A percentile compares a stretch with the other conserved stretches of the same genome.
Evolutionary conservation across 2,329 filamentous ascomycete genomes (phyloP).

Genomic region (Aotearoamyces nothofagi): DNA sequence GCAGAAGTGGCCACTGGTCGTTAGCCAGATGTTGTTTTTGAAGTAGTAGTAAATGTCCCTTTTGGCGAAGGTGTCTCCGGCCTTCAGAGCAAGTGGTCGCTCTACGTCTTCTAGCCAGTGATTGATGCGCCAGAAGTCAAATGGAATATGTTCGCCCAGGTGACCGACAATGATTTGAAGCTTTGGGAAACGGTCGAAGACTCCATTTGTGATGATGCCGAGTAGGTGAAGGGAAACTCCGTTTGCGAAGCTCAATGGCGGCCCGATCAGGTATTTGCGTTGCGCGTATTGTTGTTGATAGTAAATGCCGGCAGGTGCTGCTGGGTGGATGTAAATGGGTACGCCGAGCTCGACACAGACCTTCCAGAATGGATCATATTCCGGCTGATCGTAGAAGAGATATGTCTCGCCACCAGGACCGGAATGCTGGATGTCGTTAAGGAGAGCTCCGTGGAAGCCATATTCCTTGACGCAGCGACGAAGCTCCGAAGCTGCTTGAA

Average conservation of each 20-base stretch:
- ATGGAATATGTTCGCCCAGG: conserved; percentile 32
- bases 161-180: conserved; percentile 31
- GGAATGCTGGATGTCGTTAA: conserved; percentile 46
- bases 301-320: conserved; percentile 38
- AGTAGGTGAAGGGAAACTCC: conserved; percentile 42
- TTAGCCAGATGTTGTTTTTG: conserved; percentile 38
- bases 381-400: conserved; percentile 47
- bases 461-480: conserved; percentile 34
- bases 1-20: conserved; percentile 39
- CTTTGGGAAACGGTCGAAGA: conserved; percentile 32
- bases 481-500: conserved; percentile 33
- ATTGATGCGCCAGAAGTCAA: conserved; percentile 33
- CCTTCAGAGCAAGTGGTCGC: conserved; percentile 22
- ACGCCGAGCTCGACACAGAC: conserved; percentile 42
- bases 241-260: conserved; percentile 41
- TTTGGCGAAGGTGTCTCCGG: conserved; percentile 13
- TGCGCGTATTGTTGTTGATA: conserved; percentile 42
- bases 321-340: conserved; percentile 46
- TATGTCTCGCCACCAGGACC: conserved; percentile 41
- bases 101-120: conserved; percentile 40
- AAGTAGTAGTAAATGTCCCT: conserved; percentile 35
- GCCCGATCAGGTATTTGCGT: conserved; percentile 43
- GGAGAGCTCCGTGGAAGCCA: conserved; percentile 46
- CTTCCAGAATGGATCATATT: conserved; percentile 47
- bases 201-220: conserved; percentile 31